Conservation (phyloP, 352 stramenopile species). For the Pythium plurisporium region DNA sequence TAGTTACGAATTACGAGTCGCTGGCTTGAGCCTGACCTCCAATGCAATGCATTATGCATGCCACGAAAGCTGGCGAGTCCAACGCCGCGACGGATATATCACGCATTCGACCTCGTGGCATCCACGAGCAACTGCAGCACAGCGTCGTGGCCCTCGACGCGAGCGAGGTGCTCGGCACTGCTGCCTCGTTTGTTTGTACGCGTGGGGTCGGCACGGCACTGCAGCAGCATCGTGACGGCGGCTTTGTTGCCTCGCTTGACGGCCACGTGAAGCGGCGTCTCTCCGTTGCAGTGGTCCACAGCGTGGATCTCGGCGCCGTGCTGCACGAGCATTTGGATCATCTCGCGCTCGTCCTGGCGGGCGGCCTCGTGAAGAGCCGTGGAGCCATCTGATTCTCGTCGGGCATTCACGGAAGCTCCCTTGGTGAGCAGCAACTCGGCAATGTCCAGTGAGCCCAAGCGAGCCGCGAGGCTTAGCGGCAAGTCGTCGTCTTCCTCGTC, state of each 20-base stretch:
- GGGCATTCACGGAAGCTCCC: slow-evolving; percentile 17
- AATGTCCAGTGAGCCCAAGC: slow-evolving; percentile 20
- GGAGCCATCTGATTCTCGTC: neutral
- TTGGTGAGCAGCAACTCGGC: slow-evolving; percentile 11
- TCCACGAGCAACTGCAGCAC: slow-evolving; percentile 9
- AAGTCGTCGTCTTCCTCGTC: neutral
- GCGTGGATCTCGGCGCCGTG: slow-evolving; percentile 14
- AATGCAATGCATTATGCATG: too few relatives aligned
- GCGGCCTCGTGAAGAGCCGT: slow-evolving; percentile 22
- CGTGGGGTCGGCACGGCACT: slow-evolving; percentile 5
- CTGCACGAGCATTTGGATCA: slow-evolving; percentile 14
- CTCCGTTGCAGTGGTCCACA: neutral
- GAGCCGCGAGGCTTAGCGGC: slow-evolving; percentile 10
- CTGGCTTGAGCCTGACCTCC: too few relatives aligned
- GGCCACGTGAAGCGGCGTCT: slow-evolving; percentile 26
- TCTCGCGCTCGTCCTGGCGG: slow-evolving; percentile 15
- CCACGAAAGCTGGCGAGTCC: too few relatives aligned
- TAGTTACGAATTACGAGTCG: too few relatives aligned
- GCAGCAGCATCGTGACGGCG: slow-evolving; percentile 11
- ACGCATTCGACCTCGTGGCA: neutral
- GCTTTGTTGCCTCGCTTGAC: slow-evolving; percentile 15
- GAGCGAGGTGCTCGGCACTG: slow-evolving; percentile 16
- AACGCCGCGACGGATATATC: too few relatives aligned
- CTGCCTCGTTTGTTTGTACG: slow-evolving; percentile 14
- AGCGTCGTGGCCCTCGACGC: slow-evolving; percentile 4